A percentile compares a stretch with the other conserved stretches of the same genome.
phyloP scores from a whole-genome alignment of 192 early-diverging fungal genomes.

The Helicostylum pulchrum region DNA sequence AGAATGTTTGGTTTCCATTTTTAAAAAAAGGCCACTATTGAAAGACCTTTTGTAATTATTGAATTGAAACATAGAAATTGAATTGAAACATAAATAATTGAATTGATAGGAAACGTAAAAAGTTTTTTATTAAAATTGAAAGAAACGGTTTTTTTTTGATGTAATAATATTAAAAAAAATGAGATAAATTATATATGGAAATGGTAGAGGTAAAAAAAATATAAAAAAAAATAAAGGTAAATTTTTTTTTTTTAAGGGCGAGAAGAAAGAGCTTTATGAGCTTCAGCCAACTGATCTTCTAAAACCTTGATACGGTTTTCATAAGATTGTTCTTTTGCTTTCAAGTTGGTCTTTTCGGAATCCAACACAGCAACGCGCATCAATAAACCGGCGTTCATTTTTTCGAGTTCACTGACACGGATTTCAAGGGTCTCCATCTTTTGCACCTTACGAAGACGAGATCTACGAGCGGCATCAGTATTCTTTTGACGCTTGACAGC shows the following conservation, averaged over 20 bases:
- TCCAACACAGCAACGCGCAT: slow-evolving; percentile 48
- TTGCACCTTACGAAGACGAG: slow-evolving; percentile 80
- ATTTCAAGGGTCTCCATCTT: slow-evolving; percentile 80
- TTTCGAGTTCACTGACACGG: slow-evolving; percentile 77
- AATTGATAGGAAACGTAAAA: neutral
- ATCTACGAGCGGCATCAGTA: slow-evolving; percentile 93
- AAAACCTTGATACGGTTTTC: slow-evolving; percentile 46
- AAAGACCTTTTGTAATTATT: too few species aligned
- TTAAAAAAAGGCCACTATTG: too few species aligned
- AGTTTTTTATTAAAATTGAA: neutral
- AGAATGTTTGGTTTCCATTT: too few species aligned
- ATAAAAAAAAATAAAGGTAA: neutral
- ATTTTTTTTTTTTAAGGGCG: slow-evolving; percentile 14
- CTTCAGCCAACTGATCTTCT: slow-evolving; percentile 50
- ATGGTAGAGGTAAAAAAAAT: too few species aligned
- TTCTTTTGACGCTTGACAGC: slow-evolving; percentile 67
- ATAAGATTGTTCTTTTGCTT: slow-evolving; percentile 43
- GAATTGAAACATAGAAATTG: too few species aligned
- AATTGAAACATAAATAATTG: too few species aligned
- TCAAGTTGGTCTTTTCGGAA: slow-evolving; percentile 46
- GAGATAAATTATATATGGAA: too few species aligned
- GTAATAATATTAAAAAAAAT: too few species aligned
- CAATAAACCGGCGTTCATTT: slow-evolving; percentile 60
- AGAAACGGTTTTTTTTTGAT: too few species aligned
- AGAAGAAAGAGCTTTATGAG: slow-evolving; percentile 43